Percentiles rank a stretch among this genome's conserved stretches.
Evolutionary conservation across 1,284 basidiomycete species (phyloP).

Genomic region (Rhodotorula mucilaginosa): DNA sequence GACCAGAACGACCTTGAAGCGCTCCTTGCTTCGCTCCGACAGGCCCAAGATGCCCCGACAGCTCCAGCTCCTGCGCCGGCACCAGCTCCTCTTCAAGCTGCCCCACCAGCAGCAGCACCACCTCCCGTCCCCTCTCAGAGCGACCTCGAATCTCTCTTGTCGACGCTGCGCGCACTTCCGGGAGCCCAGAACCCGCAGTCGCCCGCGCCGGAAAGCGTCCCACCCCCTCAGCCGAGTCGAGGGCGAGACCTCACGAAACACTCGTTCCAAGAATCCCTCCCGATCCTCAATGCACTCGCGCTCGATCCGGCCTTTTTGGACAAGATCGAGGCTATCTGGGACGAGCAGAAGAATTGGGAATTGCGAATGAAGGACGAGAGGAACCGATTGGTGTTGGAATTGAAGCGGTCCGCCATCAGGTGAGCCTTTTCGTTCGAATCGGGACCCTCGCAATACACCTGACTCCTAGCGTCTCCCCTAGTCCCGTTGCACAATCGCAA

Average conservation of each 20-base stretch:
- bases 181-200: background rate
- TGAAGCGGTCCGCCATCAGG: background rate
- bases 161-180: conserved; percentile 21
- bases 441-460: too few species aligned
- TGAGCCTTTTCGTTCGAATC: background rate
- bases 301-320: conserved; percentile 14
- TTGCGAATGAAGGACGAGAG: conserved; percentile 28
- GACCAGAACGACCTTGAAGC: conserved; percentile 26
- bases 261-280: conserved; percentile 29
- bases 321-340: conserved; percentile 16
- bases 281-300: conserved; percentile 26
- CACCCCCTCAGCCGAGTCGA: background rate
- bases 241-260: conserved; percentile 16
- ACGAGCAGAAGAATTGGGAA: conserved; percentile 31
- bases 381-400: conserved; percentile 17
- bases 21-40: conserved; percentile 11
- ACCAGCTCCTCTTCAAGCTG: background rate
- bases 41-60: conserved; percentile 10
- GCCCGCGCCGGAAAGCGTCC: background rate
- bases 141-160: conserved; percentile 28
- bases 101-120: background rate
- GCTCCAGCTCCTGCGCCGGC: background rate
- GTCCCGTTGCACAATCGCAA: conserved; percentile 6
- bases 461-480: background rate
- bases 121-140: conserved; percentile 5